Base-by-base conservation (phyloP, 441 rosid genomes). In the Breynia disticha region DNA sequence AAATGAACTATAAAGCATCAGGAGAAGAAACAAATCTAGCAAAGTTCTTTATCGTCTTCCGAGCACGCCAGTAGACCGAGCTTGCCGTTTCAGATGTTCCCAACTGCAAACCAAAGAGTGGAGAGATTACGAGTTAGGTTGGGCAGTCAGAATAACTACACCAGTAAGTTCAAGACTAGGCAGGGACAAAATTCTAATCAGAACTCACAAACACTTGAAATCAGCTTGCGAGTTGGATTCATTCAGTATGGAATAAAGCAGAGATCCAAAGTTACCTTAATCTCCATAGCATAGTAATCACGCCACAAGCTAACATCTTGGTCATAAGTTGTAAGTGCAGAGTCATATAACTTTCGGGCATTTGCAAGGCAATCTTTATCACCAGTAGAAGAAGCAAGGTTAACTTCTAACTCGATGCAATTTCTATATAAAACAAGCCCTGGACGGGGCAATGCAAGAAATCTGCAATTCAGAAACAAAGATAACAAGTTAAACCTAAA, bases 391-490 rank as follows among this genome's bases (percentile, higher is more conserved):
- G 88, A 78, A 11, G 88, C 82, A 53, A 80, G 80, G 55, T 71
- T 78, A 38, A 64, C 63, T 75, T 90, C 98, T 73, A 91, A 64
- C 57, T 87, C 90, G 32, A 91, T 80, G 81, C 96, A 83, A 35
- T 56, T 67, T 79, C 56, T 71, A 61, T 75, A 84, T 19, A 86
- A 71, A 22, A 47, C 72, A 43, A 78, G 83, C 60, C 84, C 82
- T 0, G 98, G 91, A 37, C 56, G 86, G 4, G 95, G 94, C 64
- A 87, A 64, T 55, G 78, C 64, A 56, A 87, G 77, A 74, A 86
- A 91, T 66, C 98, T 87, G 83, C 68, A 67, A 46, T 47, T n/a
- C 43, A n/a, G 50, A 46, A 59, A 38, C 53, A 35, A 61, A 21
- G 22, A 32, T 13, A 32, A 45, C 35, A 10, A 13, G 12, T 35